These are phyloP conservation scores for Stentor roeselii DNA, from an alignment of 73 alveolate species.

Conservation along the genomic window DNA sequence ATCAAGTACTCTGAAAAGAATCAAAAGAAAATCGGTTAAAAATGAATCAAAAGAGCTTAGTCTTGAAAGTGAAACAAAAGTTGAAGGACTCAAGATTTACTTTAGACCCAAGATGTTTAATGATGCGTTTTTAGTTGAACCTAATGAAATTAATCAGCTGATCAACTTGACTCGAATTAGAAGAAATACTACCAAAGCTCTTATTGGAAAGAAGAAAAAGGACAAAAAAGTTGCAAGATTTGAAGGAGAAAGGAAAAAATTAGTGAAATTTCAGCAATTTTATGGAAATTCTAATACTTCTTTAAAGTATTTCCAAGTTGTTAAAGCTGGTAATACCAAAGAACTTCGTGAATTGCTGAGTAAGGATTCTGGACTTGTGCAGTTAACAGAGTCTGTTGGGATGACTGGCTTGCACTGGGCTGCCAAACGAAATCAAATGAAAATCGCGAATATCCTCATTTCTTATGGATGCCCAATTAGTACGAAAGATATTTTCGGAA, in stretches of 20 bases:
- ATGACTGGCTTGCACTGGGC: constrained; percentile 30
- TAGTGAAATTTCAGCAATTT: no score
- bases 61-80: neutral
- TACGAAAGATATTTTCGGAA: neutral
- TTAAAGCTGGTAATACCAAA: neutral
- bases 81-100: neutral
- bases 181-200: no score
- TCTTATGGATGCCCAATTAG: neutral
- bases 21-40: neutral
- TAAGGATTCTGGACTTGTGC: neutral
- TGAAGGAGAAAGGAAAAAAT: no score
- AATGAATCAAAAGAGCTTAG: neutral
- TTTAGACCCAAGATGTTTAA: no score
- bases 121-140: no score
- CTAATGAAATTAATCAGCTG: no score
- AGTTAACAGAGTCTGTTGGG: neutral
- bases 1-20: neutral
- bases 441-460: neutral
- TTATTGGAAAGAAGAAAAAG: no score
- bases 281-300: no score
- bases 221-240: no score
- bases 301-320: neutral
- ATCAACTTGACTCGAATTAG: no score
- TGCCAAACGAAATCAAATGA: constrained; percentile 23
- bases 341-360: neutral